Evolutionary conservation across 768 basidiomycete species (phyloP), one percentile per base, ranked within the genome.

Genomic region (Chiua virens): DNA sequence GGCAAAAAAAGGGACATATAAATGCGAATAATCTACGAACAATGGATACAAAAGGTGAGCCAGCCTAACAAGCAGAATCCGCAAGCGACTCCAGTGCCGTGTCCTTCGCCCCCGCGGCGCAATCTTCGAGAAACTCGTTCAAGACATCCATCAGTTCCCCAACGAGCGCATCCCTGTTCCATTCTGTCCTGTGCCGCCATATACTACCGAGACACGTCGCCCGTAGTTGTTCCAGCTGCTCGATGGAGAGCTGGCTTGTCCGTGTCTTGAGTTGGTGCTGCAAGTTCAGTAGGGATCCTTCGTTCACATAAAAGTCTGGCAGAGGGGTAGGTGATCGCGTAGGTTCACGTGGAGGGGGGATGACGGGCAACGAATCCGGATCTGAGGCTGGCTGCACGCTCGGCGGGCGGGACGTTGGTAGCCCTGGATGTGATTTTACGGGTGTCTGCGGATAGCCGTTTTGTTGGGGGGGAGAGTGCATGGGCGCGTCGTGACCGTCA

Each of bases 171-270:
- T 81, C 79, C 41, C 95, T 77, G 62, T 97, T 81, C 97, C 97
- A 99, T 30, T 88, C 87, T 13, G 75, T 72, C 32, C 94, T 73
- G 55, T 82, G 83, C 25, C 82, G 75, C 95, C 95, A 99, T n/a
- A 98, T 77, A 44, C 75, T 75, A 37, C 84, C 82, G 22, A 94
- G 79, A 59, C 85, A 87, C 3, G 80, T 83, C 8, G 97, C 95
- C 6, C 97, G 82, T 7, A 99, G 77, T 68, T 98, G 94, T 65
- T 98, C 97, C 7, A 99, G 79, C 64, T 96, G 85, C 64, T 99
- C 97, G 44, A 98, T 77, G 22, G 76, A 89, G 38, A 98, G 73
- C 0, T 63, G 64, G 7, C 53, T 64, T 1, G 96, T 97, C 40
- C 65, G 65, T 17, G 79, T 72, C 32, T 71, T 71, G 23, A 98